phyloP scores from a whole-genome alignment of 345 rosid genomes.

The Psidium friedrichsthalianum region DNA sequence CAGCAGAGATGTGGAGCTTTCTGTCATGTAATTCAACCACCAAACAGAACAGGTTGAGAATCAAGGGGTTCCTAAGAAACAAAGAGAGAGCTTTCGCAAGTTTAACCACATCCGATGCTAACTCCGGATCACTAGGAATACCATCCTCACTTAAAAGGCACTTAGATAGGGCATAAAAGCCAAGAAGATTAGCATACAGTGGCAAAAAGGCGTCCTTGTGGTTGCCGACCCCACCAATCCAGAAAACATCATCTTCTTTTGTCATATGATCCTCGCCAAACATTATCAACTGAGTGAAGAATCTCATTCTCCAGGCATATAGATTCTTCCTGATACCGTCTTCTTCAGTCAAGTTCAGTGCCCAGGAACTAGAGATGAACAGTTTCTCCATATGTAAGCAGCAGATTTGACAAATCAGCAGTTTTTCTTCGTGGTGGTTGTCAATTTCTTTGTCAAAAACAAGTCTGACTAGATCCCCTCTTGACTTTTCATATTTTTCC shows the following conservation, averaged over 20 bases:
- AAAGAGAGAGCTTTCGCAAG: conserved; percentile 48
- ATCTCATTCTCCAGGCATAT: conserved; percentile 47
- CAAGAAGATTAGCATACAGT: conserved; percentile 70
- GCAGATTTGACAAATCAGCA: conserved; percentile 64
- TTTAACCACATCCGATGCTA: conserved; percentile 29
- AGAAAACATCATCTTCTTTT: conserved; percentile 29
- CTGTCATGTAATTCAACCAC: conserved; percentile 41
- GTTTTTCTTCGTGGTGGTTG: conserved; percentile 91
- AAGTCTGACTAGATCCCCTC: conserved; percentile 63
- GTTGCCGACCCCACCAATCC: conserved; percentile 82
- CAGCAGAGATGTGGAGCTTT: conserved; percentile 5
- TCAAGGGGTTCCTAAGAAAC: conserved; percentile 59
- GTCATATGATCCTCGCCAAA: conserved; percentile 36
- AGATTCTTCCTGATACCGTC: conserved; percentile 22
- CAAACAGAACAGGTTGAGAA: conserved; percentile 45
- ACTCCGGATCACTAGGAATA: not conserved
- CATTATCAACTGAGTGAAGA: conserved; percentile 35
- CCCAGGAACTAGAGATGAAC: conserved; percentile 15
- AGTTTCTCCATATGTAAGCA: conserved; percentile 64
- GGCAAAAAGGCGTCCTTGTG: conserved; percentile 91
- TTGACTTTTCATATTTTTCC: conserved; percentile 26
- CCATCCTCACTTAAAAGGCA: conserved; percentile 33
- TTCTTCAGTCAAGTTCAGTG: conserved; percentile 3
- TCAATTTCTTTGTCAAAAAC: conserved; percentile 96
- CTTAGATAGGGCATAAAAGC: conserved; percentile 57